Evolutionary conservation across 345 rosid species (phyloP).

Genomic region (Melastoma malabathricum): DNA sequence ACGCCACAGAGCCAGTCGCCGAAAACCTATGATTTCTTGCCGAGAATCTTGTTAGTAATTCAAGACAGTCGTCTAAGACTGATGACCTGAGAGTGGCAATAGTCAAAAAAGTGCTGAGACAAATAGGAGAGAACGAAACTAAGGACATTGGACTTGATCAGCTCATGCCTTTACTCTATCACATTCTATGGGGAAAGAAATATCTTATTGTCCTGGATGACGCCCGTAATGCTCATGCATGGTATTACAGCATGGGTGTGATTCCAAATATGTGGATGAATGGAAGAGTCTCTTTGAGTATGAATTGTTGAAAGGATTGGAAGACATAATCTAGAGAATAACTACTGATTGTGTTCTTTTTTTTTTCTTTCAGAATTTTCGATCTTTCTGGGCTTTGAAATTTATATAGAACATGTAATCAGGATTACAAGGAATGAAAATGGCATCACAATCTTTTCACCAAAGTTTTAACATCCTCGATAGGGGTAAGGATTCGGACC

Average conservation of each 20-base stretch:
- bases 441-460: too few species aligned
- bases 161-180: conserved; percentile 23
- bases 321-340: not conserved
- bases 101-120: conserved; percentile 15
- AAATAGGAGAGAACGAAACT: conserved; percentile 30
- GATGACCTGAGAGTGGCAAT: conserved; percentile 4
- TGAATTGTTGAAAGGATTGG: not conserved
- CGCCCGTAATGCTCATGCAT: conserved; percentile 1
- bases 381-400: too few species aligned
- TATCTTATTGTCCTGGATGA: conserved; percentile 40
- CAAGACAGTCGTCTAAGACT: conserved; percentile 1
- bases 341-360: not conserved
- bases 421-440: too few species aligned
- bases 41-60: conserved; percentile 34
- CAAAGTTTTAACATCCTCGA: too few species aligned
- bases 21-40: conserved; percentile 22
- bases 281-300: conserved; percentile 22
- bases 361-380: not conserved
- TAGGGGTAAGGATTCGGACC: too few species aligned
- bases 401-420: too few species aligned
- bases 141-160: conserved; percentile 6
- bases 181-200: conserved; percentile 27
- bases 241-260: not conserved
- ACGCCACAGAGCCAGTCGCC: too few species aligned
- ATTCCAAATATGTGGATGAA: not conserved